Conservation (phyloP, 2,329 filamentous ascomycete species). For the Diaporthe caulivora region DNA sequence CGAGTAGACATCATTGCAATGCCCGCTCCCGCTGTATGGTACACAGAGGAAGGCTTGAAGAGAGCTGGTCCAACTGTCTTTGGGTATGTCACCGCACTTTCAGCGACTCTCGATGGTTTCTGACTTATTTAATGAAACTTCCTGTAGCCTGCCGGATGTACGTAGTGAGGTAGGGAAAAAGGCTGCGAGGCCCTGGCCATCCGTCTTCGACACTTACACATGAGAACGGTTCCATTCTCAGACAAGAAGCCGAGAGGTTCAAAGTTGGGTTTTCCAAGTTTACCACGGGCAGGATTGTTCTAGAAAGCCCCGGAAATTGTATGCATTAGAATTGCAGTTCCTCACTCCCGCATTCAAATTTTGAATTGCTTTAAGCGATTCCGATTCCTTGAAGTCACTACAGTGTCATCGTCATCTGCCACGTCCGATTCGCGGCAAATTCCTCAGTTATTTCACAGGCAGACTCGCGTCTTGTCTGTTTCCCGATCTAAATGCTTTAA, state of each 20-base stretch:
- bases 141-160: background rate
- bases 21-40: background rate
- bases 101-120: too few species aligned
- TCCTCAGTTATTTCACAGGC: too few species aligned
- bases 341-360: too few species aligned
- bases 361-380: too few species aligned
- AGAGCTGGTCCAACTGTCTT: slow-evolving; percentile 17
- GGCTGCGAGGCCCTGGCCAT: slow-evolving; percentile 2
- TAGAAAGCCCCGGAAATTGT: too few species aligned
- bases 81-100: background rate
- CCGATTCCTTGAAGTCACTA: background rate
- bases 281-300: too few species aligned
- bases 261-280: background rate
- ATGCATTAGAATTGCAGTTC: too few species aligned
- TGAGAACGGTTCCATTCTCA: too few species aligned
- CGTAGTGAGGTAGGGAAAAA: background rate
- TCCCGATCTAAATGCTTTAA: background rate
- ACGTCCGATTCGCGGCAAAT: too few species aligned
- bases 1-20: slow-evolving; percentile 15
- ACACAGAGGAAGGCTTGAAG: background rate
- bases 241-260: too few species aligned
- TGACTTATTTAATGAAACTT: background rate
- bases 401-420: too few species aligned
- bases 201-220: background rate
- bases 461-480: background rate